Base-by-base conservation (phyloP, 192 early-diverging fungal species). In the Podochytrium sp. region DNA sequence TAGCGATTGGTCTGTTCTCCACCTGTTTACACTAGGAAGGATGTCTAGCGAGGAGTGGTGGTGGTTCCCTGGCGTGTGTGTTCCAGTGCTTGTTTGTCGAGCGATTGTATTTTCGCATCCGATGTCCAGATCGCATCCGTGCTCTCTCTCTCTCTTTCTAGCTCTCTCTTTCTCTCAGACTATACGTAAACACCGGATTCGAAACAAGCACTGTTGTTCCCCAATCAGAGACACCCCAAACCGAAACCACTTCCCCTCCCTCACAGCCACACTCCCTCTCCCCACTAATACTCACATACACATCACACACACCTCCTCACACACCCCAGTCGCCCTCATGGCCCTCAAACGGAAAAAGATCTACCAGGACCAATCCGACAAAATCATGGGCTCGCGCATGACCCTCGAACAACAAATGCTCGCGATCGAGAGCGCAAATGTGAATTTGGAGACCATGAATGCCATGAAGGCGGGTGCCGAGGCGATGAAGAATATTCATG, bases 301-400 rank as follows among this genome's bases (percentile, higher is more conserved):
- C n/a, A n/a, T n/a, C n/a, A n/a, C n/a, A n/a, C n/a, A n/a, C 30
- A 14, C 16, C 20, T 5, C 55, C 29, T 14, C 55, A 20, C 55
- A 57, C 20, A 27, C 58, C 40, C n/a, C n/a, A 93, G 92, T 82
- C 35, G 97, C 97, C 5, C 72, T 99, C 49, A 90, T 92, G 79
- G 96, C 97, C n/a, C 85, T 99, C 33, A 99, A 99, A 83, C 88
- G 91, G 73, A 98, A 97, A 79, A 93, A 92, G 80, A 83, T 87
- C 50, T 92, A 90, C 64, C 93, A 97, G 73, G 81, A 73, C 41
- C 91, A 96, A 63, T 88, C 97, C 63, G 91, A 93, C 55, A 95
- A 96, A 79, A 90, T 98, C 70, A 89, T 86, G 58, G 94, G 94
- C 5, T 87, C 94, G 20, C 85, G 92, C 32, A 86, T 96, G 89